Conservation (phyloP, 495 filamentous ascomycete genomes). For the Astrocystis sublimbata region DNA sequence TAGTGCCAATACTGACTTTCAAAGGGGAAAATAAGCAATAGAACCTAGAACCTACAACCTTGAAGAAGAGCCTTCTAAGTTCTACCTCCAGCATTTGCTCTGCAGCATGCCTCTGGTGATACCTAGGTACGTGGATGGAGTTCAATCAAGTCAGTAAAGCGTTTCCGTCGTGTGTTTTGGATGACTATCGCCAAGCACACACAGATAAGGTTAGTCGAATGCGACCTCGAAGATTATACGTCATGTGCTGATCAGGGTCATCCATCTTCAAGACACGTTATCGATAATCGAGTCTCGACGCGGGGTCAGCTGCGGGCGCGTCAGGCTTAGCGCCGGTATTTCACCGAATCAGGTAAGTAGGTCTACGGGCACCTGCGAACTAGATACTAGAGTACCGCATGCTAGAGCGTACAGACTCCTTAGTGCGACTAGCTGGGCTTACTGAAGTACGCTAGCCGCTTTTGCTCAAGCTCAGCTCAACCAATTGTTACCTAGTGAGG, state of each 20-base stretch:
- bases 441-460: no score
- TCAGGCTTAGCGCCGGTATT: not conserved
- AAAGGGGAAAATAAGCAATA: not conserved
- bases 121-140: not conserved
- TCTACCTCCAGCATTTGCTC: not conserved
- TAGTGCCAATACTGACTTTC: not conserved
- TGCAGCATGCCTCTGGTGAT: not conserved
- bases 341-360: no score
- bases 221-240: no score
- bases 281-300: not conserved
- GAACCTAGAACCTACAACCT: not conserved
- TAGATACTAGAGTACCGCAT: not conserved
- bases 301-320: constrained; percentile 17
- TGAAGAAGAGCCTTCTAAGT: not conserved
- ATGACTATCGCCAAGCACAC: not conserved
- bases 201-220: no score
- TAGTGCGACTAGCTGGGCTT: no score
- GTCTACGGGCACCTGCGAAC: no score
- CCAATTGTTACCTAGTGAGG: no score
- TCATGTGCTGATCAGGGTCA: not conserved
- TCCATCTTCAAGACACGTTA: not conserved
- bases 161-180: not conserved
- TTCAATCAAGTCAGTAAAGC: not conserved
- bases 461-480: no score
- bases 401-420: no score